Percentiles rank a stretch among this genome's conserved stretches.
Evolutionary conservation across 306 rosid species (phyloP).

Genomic region (Rubus idaeus): DNA sequence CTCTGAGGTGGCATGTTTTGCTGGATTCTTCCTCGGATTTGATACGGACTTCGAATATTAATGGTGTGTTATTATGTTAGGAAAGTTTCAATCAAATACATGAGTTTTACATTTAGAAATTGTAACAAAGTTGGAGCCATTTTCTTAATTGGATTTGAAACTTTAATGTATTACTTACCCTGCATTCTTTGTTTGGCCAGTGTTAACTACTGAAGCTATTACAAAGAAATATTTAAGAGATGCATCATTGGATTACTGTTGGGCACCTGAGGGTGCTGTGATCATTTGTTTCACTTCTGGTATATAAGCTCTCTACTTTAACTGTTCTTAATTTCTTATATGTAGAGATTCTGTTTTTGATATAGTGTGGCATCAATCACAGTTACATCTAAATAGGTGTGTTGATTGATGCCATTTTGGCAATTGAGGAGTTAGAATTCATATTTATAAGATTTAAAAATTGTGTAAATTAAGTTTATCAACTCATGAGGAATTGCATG

Average conservation of each 20-base stretch:
- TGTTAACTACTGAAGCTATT: conserved; percentile 50
- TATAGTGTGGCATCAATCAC: not conserved
- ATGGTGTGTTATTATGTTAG: conserved; percentile 35
- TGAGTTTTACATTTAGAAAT: not conserved
- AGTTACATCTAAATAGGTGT: not conserved
- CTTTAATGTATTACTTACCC: not conserved
- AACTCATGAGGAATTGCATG: not conserved
- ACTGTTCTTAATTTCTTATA: not conserved
- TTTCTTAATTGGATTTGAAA: not conserved
- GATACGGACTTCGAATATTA: conserved; percentile 18
- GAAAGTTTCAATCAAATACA: conserved; percentile 13
- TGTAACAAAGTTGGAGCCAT: not conserved
- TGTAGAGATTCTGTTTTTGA: not conserved
- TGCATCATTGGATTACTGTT: conserved; percentile 43
- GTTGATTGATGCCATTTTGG: not conserved
- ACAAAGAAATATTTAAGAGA: conserved; percentile 38
- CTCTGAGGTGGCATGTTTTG: conserved; percentile 61
- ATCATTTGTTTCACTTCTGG: conserved; percentile 94
- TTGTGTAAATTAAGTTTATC: not conserved
- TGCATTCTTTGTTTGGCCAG: conserved; percentile 38
- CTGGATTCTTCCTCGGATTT: conserved; percentile 47
- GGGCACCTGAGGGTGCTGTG: conserved; percentile 66
- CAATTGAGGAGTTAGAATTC: not conserved
- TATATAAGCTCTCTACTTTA: conserved; percentile 25
- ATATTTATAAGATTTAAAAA: not conserved